These are phyloP conservation scores for Microbotryum scabiosae DNA, from an alignment of 1,284 basidiomycete genomes.

Conservation along the genomic window DNA sequence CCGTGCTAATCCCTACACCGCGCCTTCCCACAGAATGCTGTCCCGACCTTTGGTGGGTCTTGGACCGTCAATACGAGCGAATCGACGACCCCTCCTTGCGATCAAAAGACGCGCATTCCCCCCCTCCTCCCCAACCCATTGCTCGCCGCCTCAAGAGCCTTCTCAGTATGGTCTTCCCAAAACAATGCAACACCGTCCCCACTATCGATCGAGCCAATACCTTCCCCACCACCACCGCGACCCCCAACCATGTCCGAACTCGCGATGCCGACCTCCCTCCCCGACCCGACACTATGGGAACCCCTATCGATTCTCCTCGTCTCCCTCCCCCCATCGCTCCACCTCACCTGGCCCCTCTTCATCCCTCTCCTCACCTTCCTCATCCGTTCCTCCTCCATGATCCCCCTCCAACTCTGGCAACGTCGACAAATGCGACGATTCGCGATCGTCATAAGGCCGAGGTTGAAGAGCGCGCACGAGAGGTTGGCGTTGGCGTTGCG, in stretches of 20 bases:
- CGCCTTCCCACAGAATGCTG: no score
- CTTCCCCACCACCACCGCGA: not conserved
- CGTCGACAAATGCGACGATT: conserved; percentile 54
- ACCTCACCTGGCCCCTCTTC: conserved; percentile 55
- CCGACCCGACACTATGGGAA: conserved; percentile 22
- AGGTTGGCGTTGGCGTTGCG: conserved; percentile 41
- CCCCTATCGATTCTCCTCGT: conserved; percentile 26
- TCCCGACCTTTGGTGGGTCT: no score
- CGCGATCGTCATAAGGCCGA: conserved; percentile 60
- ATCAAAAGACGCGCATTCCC: no score
- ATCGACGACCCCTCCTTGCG: no score
- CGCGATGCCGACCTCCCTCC: conserved; percentile 7
- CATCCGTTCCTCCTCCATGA: conserved; percentile 55
- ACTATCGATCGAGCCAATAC: no score
- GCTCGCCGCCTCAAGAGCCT: no score
- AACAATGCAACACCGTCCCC: no score
- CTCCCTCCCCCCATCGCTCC: conserved; percentile 27
- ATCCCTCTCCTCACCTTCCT: conserved; percentile 65
- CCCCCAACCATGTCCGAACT: conserved; percentile 13
- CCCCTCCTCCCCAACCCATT: no score
- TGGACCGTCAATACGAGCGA: no score
- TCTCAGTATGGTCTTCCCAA: no score
- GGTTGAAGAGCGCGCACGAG: conserved; percentile 51
- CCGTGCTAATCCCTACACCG: no score
- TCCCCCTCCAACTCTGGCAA: conserved; percentile 77